phyloP scores from a whole-genome alignment of 2,329 filamentous ascomycete species.

The Trichoderma atrobrunneum region DNA sequence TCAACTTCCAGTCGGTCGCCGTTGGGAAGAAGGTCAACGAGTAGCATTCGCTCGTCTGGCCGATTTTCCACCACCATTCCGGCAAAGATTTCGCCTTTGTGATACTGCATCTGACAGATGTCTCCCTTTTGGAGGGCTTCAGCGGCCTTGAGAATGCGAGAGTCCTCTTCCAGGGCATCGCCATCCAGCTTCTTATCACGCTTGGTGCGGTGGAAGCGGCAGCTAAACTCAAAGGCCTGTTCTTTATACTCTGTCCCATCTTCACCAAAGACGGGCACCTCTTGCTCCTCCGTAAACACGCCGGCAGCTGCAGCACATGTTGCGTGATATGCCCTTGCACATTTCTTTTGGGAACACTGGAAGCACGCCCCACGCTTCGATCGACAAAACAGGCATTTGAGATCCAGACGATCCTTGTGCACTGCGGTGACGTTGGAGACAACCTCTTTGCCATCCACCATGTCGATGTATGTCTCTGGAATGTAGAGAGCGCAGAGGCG shows the following conservation, averaged over 20 bases:
- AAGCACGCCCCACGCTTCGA: slow-evolving; percentile 95
- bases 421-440: slow-evolving; percentile 79
- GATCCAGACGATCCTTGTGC: slow-evolving; percentile 79
- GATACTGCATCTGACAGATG: slow-evolving; percentile 81
- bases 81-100: slow-evolving; percentile 84
- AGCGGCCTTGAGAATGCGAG: slow-evolving; percentile 66
- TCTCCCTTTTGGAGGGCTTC: slow-evolving; percentile 67
- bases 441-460: slow-evolving; percentile 66
- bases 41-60: slow-evolving; percentile 67
- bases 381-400: slow-evolving; percentile 93
- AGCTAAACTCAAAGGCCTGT: slow-evolving; percentile 88
- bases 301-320: slow-evolving; percentile 91
- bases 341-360: slow-evolving; percentile 94
- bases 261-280: slow-evolving; percentile 82
- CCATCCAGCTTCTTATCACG: slow-evolving; percentile 72
- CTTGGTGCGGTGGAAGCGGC: slow-evolving; percentile 88
- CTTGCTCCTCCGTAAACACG: slow-evolving; percentile 83
- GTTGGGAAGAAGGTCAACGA: slow-evolving; percentile 81
- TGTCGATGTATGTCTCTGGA: slow-evolving; percentile 84
- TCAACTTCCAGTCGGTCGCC: slow-evolving; percentile 75
- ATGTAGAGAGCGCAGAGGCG: slow-evolving; percentile 86
- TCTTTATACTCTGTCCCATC: slow-evolving; percentile 91
- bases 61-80: slow-evolving; percentile 84
- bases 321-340: slow-evolving; percentile 87
- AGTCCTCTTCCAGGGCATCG: slow-evolving; percentile 66